Conservation (phyloP, 257 asterid genomes). For the Gentiana dahurica region DNA sequence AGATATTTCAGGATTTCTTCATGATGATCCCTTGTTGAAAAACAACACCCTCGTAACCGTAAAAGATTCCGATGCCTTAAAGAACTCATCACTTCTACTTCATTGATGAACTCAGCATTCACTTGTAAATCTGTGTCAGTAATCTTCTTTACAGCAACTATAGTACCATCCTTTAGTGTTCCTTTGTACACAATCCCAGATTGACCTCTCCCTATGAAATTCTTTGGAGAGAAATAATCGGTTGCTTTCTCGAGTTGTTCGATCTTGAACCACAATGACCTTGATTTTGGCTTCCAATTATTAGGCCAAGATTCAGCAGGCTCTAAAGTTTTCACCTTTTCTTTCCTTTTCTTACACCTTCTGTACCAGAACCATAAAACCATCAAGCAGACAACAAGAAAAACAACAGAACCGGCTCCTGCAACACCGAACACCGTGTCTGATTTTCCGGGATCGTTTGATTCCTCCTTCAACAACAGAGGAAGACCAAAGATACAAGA, state of each 20-base stretch:
- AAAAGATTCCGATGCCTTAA: conserved; percentile 50
- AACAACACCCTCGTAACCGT: conserved; percentile 41
- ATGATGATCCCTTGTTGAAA: conserved; percentile 8
- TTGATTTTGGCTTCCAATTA: conserved; percentile 41
- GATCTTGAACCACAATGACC: conserved; percentile 23
- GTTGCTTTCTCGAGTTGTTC: conserved; percentile 46
- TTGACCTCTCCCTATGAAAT: conserved; percentile 44
- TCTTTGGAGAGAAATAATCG: conserved; percentile 27
- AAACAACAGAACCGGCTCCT: conserved; percentile 31
- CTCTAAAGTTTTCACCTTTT: neutral
- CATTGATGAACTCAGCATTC: conserved; percentile 31
- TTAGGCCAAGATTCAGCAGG: conserved; percentile 6
- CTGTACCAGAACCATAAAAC: conserved; percentile 17
- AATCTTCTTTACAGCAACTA: conserved; percentile 44
- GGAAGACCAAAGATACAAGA: conserved; percentile 56
- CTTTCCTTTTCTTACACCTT: conserved; percentile 10
- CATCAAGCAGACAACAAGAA: conserved; percentile 12
- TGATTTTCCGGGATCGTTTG: conserved; percentile 4
- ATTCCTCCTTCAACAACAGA: conserved; percentile 6
- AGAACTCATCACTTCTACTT: conserved; percentile 43
- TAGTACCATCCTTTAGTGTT: conserved; percentile 30
- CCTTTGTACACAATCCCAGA: conserved; percentile 53
- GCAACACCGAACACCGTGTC: conserved; percentile 17
- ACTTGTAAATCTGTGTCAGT: conserved; percentile 27
- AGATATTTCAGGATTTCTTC: conserved; percentile 28